Percentiles rank a stretch among this genome's conserved stretches.
Conservation (phyloP, 768 basidiomycete species). For the Lyophyllum shimeji region DNA sequence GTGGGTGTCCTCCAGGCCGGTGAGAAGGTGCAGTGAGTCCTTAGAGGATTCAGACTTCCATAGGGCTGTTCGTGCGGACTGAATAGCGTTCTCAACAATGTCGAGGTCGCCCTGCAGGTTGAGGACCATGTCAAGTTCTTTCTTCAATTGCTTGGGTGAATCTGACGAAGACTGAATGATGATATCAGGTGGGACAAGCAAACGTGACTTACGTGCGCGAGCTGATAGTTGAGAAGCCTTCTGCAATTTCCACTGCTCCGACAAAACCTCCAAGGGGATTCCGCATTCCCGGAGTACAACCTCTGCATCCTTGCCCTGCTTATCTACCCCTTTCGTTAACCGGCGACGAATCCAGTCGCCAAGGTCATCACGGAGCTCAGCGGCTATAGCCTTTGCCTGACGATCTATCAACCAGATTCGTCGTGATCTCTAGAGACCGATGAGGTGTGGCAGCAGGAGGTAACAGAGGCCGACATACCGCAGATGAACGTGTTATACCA, state of each 20-base stretch:
- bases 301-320: constrained; percentile 11
- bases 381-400: constrained; percentile 25
- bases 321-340: constrained; percentile 16
- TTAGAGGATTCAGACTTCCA: neutral
- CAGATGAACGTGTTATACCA: constrained; percentile 28
- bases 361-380: constrained; percentile 25
- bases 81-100: constrained; percentile 20
- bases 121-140: constrained; percentile 30
- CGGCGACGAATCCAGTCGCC: constrained; percentile 30
- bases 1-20: constrained; percentile 20
- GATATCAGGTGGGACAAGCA: too few species aligned
- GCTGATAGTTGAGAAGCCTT: constrained; percentile 27
- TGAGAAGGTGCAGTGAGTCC: constrained; percentile 13
- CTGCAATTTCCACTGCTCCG: constrained; percentile 33
- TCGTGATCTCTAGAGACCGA: constrained; percentile 11
- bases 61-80: neutral
- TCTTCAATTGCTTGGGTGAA: neutral
- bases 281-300: constrained; percentile 18
- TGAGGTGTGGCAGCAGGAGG: neutral
- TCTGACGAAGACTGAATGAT: too few species aligned
- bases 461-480: constrained; percentile 22
- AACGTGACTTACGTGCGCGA: constrained; percentile 23
- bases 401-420: constrained; percentile 35
- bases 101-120: constrained; percentile 27
- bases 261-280: constrained; percentile 17